Percentiles rank a stretch among this genome's conserved stretches.
Conservation (phyloP, 2,329 filamentous ascomycete genomes). For the Pseudogymnoascus sp. region DNA sequence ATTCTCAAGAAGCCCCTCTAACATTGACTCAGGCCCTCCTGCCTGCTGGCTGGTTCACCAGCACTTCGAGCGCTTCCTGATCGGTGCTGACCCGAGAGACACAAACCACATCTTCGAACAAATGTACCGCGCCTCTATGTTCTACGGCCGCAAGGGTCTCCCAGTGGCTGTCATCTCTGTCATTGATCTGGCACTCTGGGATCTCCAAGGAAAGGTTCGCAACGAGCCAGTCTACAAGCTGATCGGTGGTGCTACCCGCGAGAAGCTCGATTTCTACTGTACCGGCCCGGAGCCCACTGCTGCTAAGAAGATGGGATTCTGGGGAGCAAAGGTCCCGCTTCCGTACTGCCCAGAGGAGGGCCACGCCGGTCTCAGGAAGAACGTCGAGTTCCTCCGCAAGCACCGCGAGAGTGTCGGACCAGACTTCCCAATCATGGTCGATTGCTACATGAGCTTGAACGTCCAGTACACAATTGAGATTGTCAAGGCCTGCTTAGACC, state of each 20-base stretch:
- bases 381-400: constrained; percentile 78
- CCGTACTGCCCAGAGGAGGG: constrained; percentile 88
- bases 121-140: constrained; percentile 95
- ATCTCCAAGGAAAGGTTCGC: constrained; percentile 81
- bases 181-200: constrained; percentile 88
- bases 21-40: constrained; percentile 52
- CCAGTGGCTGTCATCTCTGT: constrained; percentile 88
- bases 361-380: constrained; percentile 71
- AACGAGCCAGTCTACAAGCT: constrained; percentile 92
- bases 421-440: constrained; percentile 87
- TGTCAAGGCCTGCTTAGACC: constrained; percentile 70
- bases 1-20: not conserved
- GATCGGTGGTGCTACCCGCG: constrained; percentile 81
- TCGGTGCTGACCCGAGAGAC: constrained; percentile 81
- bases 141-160: constrained; percentile 89
- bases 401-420: constrained; percentile 79
- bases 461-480: constrained; percentile 89
- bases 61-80: constrained; percentile 86
- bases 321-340: constrained; percentile 80
- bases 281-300: constrained; percentile 77
- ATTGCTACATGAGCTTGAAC: constrained; percentile 95
- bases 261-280: constrained; percentile 86
- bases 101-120: constrained; percentile 91
- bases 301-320: constrained; percentile 81
- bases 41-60: constrained; percentile 91